These are phyloP conservation scores for Cucumis melo DNA, from an alignment of 306 rosid species.

Conservation along the genomic window DNA sequence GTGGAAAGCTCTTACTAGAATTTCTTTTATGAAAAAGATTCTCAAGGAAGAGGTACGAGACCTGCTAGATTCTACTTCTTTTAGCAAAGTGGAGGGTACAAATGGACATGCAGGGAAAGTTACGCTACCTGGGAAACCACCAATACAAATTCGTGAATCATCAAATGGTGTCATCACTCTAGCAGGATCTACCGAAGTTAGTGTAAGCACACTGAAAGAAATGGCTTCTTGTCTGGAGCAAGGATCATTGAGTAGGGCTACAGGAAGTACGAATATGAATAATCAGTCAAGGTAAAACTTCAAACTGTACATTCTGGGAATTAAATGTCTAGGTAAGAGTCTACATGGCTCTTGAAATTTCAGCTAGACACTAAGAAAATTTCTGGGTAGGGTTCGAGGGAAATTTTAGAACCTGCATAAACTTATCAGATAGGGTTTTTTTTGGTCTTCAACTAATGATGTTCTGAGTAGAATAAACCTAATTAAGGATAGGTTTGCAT, in stretches of 20 bases:
- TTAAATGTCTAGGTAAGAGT: background rate
- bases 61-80: constrained; percentile 67
- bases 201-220: constrained; percentile 73
- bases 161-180: constrained; percentile 95
- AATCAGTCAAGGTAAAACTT: constrained; percentile 79
- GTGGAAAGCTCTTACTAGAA: constrained; percentile 20
- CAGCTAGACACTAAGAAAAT: background rate
- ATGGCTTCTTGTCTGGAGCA: constrained; percentile 98
- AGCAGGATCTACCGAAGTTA: constrained; percentile 91
- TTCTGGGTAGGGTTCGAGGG: background rate
- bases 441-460: background rate
- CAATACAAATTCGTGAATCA: constrained; percentile 97
- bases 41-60: constrained; percentile 97
- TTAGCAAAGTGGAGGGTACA: constrained; percentile 68
- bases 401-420: background rate
- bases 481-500: background rate
- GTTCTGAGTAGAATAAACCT: background rate
- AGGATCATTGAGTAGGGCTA: constrained; percentile 90
- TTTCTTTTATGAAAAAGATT: constrained; percentile 44
- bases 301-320: background rate
- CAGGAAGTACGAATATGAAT: constrained; percentile 99
- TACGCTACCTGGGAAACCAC: constrained; percentile 65
- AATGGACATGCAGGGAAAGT: constrained; percentile 76
- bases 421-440: background rate
- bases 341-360: background rate